Base-by-base conservation (phyloP, 1,139 yeast species). In the Scheffersomyces parashehatae region DNA sequence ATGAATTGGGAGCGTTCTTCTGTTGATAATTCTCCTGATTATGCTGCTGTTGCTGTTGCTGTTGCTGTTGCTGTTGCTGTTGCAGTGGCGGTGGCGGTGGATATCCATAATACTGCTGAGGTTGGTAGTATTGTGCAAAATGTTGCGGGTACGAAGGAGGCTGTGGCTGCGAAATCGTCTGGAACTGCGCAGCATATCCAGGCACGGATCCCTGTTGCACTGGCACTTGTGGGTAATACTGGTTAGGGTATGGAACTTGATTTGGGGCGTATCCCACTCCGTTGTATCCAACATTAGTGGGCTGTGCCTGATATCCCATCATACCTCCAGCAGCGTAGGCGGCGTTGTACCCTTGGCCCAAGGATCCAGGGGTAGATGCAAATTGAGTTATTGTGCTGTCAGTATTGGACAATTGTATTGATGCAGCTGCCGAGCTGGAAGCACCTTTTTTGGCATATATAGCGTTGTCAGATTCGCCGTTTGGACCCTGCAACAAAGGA, bases 211-310 rank as follows among this genome's bases (percentile, higher is more conserved):
- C 24, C 26, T 20, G 26, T n/a, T 31, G 35, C 10, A 20, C 4
- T n/a, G 15, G 35, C 24, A n/a, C 11, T 31, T 35, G 40, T 5
- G 47, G 43, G 13, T 36, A 30, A 34, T 39, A 41, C 28, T 43
- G 44, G 4, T 37, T 38, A 24, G 30, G 30, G 24, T 28, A 20
- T 28, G 38, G 38, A 13, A 38, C 29, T 3, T 9, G 14, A 29
- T 42, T 41, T 6, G 28, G 37, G 11, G 41, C 26, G 29, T 34
- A 40, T 9, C 20, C 35, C 26, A 5, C 26, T 20, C 26, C 26
- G 7, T 20, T 20, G 26, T 20, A 20, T 4, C 24, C 24, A 20
- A 7, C 8, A 20, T 20, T 20, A 20, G 26, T 3, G 4, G 26
- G 26, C 26, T 20, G 26, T 20, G 26, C 8, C 8, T 20, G 26